Conservation (phyloP, 495 filamentous ascomycete genomes). For the Aspergillus affinis region DNA sequence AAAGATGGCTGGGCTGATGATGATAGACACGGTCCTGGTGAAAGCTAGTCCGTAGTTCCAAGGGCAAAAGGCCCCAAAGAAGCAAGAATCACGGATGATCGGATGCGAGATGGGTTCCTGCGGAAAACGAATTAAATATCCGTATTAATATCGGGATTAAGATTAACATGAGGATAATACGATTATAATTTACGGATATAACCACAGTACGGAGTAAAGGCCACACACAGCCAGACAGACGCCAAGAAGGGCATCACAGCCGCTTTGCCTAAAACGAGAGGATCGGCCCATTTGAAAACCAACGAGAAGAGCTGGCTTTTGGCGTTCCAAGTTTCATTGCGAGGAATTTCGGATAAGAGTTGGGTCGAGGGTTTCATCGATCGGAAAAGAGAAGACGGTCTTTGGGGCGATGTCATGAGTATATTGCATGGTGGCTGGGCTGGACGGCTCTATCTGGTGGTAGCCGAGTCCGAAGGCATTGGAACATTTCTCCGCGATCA, state of each 20-base stretch:
- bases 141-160: too few relatives aligned
- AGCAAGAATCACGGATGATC: not conserved
- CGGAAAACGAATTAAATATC: too few relatives aligned
- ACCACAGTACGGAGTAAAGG: not conserved
- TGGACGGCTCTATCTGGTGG: too few relatives aligned
- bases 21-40: too few relatives aligned
- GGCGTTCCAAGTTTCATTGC: not conserved
- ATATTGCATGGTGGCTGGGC: too few relatives aligned
- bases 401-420: too few relatives aligned
- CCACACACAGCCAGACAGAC: not conserved
- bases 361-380: not conserved
- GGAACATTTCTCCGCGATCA: not conserved
- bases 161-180: too few relatives aligned
- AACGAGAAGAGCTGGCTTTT: not conserved
- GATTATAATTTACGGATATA: too few relatives aligned
- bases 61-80: not conserved
- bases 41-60: too few relatives aligned
- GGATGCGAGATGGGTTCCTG: too few relatives aligned
- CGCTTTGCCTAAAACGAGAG: not conserved
- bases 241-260: not conserved
- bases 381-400: not conserved
- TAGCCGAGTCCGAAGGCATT: not conserved
- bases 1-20: too few relatives aligned
- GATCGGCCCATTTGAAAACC: not conserved
- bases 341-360: too few relatives aligned